These are phyloP conservation scores for Fragaria vesca DNA, from an alignment of 306 rosid genomes.

Conservation along the genomic window DNA sequence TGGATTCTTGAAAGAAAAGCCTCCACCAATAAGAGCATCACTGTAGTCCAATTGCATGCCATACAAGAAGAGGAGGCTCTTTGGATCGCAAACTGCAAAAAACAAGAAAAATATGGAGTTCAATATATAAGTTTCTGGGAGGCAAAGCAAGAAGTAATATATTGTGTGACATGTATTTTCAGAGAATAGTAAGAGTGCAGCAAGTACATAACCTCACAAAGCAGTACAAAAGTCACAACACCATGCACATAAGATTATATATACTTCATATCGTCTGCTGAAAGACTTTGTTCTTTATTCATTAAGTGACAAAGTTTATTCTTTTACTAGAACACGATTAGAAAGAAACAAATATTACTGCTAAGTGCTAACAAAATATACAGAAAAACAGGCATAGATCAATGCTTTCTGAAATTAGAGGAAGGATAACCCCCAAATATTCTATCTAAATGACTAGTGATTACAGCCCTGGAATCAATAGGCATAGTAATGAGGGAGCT, in stretches of 20 bases:
- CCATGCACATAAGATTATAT: not conserved
- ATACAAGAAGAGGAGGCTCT: conserved; percentile 84
- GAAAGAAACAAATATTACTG: not conserved
- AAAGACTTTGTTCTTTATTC: not conserved
- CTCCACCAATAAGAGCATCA: conserved; percentile 95
- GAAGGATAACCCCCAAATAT: not conserved
- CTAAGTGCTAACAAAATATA: not conserved
- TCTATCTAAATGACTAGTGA: not conserved
- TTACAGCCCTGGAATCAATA: not conserved
- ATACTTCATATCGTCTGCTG: not conserved
- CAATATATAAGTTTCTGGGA: not conserved
- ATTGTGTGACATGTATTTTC: not conserved
- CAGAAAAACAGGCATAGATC: not conserved
- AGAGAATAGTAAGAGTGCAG: not conserved
- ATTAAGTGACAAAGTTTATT: not conserved
- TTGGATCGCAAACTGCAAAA: conserved; percentile 87
- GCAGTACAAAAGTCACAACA: not conserved
- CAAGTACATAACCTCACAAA: not conserved
- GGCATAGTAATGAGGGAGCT: not conserved
- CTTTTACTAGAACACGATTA: not conserved
- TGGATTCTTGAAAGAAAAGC: conserved; percentile 93
- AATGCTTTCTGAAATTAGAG: not conserved
- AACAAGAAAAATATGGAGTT: conserved; percentile 11
- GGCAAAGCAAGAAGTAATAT: not conserved
- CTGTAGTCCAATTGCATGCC: conserved; percentile 99